Evolutionary conservation across 805 yeast species (phyloP), one percentile per base, ranked within the genome.

Genomic region (Saccharomyces jurei): DNA sequence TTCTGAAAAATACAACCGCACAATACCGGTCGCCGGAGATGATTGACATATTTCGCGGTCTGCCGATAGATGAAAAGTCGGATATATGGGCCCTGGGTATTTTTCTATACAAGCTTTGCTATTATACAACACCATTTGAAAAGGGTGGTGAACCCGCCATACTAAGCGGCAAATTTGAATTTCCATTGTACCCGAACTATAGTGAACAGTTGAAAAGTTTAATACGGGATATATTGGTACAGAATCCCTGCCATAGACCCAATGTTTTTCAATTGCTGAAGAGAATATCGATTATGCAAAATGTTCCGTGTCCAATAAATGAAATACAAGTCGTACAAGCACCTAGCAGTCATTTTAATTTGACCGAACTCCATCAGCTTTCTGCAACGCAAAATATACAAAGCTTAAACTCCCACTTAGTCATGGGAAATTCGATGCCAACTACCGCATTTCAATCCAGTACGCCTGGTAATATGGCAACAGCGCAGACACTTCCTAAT

Each of bases 31-130:
- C 90, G 3, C 96, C 96, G 3, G 96, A 87, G 69, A 87, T 87
- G 94, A 74, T 87, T 30, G 92, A 87, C 63, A 72, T 87, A 32
- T 77, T 81, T 51, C 77, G 81, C 55, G 83, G 88, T 3, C 77
- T 79, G 54, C 86, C 92, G 11, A 82, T 87, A 51, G 87, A 87
- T 69, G 94, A 87, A 65, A 87, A 87, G 67, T 81, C 89, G 51
- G 96, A 87, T 67, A 79, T 87, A 25, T 87, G 96, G 96, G 96
- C 95, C 0, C 67, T 87, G 36, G 96, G 96, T 11, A 81, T 87
- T 28, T 84, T 87, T 58, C 68, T 87, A 32, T 87, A 87, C 73
- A 87, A 87, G 65, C 66, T 87, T 50, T 86, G 94, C 64, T 87
- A 85, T 68, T 87, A 85, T 62, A 87, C 88, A 0, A 87, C 96